Evolutionary conservation across 129 eudicot genomes (phyloP), one percentile per base, ranked within the genome.

Genomic region (Tanacetum coccineum): DNA sequence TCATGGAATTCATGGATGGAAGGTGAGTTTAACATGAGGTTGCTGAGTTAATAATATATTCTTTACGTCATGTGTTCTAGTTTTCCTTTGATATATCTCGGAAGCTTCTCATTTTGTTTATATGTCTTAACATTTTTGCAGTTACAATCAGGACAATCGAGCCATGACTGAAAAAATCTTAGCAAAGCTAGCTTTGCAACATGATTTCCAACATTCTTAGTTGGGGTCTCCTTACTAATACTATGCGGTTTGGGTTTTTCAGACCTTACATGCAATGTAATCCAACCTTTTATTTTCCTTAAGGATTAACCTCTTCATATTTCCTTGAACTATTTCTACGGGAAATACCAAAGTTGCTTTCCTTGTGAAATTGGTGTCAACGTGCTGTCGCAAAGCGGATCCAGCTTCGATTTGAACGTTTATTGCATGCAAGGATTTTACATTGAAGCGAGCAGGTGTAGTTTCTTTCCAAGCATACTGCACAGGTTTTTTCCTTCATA

Each of bases 321-420:
- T n/a, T 21, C 56, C 56, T 51, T 51, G 21, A 2, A 8, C 40
- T 73, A 42, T 66, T 77, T 68, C 49, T 70, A 49, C 81, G 78
- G 98, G 98, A 39, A 93, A 81, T 75, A 84, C 89, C 45, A 93
- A 93, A 84, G 96, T 93, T 61, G 88, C 88, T 58, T 87, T 93
- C 19, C 98, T 54, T 96, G 98, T 50, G 96, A 93, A 80, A 93
- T 93, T 48, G 98, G 91, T 74, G 81, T 28, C 89, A 86, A 72
- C 90, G 98, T 32, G 87, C 95, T 3, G 89, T 96, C 76, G 96
- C 95, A 48, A 93, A 84, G 72, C 79, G 70, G 32, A 85, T 93
- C 66, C 98, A 93, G 82, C 75, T 82, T 48, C 87, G 84, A 19
- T 50, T 93, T 54, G 72, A 71, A 82, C 95, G 7, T 93, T 75